Conservation (phyloP, 768 basidiomycete species). For the Candolleomyces aberdarensis region DNA sequence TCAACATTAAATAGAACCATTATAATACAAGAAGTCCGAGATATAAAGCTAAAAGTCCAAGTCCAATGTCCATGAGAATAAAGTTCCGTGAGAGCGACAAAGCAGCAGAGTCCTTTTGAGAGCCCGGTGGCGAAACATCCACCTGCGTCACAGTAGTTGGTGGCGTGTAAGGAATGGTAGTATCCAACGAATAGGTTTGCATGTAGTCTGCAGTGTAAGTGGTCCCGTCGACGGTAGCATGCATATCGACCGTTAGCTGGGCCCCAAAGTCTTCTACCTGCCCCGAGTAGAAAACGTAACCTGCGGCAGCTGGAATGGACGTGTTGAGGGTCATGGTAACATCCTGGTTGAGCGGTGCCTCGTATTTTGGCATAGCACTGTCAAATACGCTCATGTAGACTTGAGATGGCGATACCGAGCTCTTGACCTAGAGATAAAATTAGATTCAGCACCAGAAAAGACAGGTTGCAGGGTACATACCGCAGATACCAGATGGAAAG, state of each 20-base stretch:
- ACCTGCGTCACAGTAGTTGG: conserved; percentile 6
- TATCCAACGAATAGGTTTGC: conserved; percentile 14
- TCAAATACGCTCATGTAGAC: conserved; percentile 14
- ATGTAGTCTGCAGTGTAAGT: conserved; percentile 12
- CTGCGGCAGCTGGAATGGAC: conserved; percentile 7
- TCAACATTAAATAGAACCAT: too few relatives aligned
- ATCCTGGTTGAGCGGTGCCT: not conserved
- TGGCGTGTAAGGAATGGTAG: conserved; percentile 9
- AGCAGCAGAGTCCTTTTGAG: not conserved
- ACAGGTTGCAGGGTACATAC: conserved; percentile 2
- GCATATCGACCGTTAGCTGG: conserved; percentile 15
- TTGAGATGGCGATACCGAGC: conserved; percentile 7
- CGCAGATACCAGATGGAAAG: conserved; percentile 12
- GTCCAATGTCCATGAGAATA: not conserved
- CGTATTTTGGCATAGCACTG: conserved; percentile 10
- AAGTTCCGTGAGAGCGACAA: not conserved
- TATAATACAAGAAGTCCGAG: not conserved
- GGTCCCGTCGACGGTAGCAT: conserved; percentile 7
- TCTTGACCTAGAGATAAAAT: conserved; percentile 3
- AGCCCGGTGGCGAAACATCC: not conserved
- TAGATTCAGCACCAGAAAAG: not conserved
- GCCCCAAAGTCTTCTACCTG: conserved; percentile 6
- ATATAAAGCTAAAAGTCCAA: not conserved
- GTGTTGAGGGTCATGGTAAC: conserved; percentile 9
- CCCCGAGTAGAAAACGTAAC: conserved; percentile 12